Base-by-base conservation (phyloP, 768 basidiomycete species). In the Galerina marginata region DNA sequence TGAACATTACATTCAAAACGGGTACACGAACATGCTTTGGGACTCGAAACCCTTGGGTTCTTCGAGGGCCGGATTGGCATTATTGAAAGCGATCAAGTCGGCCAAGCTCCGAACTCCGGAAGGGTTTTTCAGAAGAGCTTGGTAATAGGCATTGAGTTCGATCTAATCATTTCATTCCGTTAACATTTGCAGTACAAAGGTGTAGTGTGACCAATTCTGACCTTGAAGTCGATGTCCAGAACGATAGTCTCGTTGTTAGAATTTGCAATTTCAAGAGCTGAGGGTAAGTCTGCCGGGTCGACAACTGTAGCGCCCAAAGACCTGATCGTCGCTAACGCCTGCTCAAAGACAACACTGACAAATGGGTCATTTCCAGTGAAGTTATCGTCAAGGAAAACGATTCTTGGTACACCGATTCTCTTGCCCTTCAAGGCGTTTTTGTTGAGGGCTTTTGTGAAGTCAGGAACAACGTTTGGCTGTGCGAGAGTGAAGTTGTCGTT, bases 241-340 rank as follows among this genome's bases (percentile, higher is more conserved):
- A 88, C 87, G 14, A 84, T 69, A 0, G 76, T 82, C 68, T 89
- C 86, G 56, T 86, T 85, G 12, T 79, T 79, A 0, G 82, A 82
- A 2, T 64, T 60, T 20, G 77, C 64, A 9, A 86, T 78, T 54
- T 85, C 85, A 0, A 80, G 76, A 2, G 82, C 83, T 26, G 83
- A 82, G 0, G 86, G 82, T 14, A 90, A 72, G 59, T 89, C 85
- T 1, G 86, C 84, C 0, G 87, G 86, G 65, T 90, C 88, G 6
- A 89, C 77, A 4, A 90, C 75, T 1, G 81, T 79, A 0, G 82
- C 82, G 2, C 83, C 83, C 1, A 84, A 72, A 3, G 62, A 61
- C 38, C 71, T 66, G 10, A 85, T 71, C 0, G 73, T 75, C 12
- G 65, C 36, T 43, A 84, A 64, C 0, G 81, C 79, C 33, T 72